Percentiles rank a stretch among this genome's conserved stretches.
Evolutionary conservation across 1,284 basidiomycete genomes (phyloP).

Genomic region (Irpex sp.): DNA sequence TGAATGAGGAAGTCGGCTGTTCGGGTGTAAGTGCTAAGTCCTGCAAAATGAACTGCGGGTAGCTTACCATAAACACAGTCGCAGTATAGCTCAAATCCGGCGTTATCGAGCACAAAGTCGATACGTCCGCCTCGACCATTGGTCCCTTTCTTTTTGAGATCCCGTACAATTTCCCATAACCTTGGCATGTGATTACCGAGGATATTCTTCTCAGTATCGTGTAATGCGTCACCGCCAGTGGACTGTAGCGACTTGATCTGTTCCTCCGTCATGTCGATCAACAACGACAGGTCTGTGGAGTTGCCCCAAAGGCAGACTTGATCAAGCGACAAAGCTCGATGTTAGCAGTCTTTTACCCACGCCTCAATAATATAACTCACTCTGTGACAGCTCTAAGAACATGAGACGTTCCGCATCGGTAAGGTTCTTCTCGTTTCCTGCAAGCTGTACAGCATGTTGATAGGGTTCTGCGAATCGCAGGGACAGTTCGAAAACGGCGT

Average conservation of each 20-base stretch:
- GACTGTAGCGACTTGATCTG: slow-evolving; percentile 98
- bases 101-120: slow-evolving; percentile 88
- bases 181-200: slow-evolving; percentile 80
- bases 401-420: slow-evolving; percentile 81
- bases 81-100: slow-evolving; percentile 95
- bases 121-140: slow-evolving; percentile 56
- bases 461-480: slow-evolving; percentile 90
- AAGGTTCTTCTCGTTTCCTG: slow-evolving; percentile 19
- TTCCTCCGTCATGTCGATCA: slow-evolving; percentile 99
- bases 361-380: slow-evolving; percentile 32
- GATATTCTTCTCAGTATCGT: slow-evolving; percentile 95
- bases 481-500: slow-evolving; percentile 95
- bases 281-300: slow-evolving; percentile 92
- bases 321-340: background rate
- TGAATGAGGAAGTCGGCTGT: slow-evolving; percentile 88
- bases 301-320: slow-evolving; percentile 93
- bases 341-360: background rate
- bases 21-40: background rate
- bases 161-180: slow-evolving; percentile 82
- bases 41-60: background rate
- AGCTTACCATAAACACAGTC: slow-evolving; percentile 89
- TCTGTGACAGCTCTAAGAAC: slow-evolving; percentile 93
- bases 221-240: slow-evolving; percentile 92
- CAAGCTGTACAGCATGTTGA: slow-evolving; percentile 52
- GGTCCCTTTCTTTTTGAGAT: slow-evolving; percentile 47